These are phyloP conservation scores for Pseudogymnoascus sp. DNA, from an alignment of 2,329 filamentous ascomycete species.

Conservation along the genomic window DNA sequence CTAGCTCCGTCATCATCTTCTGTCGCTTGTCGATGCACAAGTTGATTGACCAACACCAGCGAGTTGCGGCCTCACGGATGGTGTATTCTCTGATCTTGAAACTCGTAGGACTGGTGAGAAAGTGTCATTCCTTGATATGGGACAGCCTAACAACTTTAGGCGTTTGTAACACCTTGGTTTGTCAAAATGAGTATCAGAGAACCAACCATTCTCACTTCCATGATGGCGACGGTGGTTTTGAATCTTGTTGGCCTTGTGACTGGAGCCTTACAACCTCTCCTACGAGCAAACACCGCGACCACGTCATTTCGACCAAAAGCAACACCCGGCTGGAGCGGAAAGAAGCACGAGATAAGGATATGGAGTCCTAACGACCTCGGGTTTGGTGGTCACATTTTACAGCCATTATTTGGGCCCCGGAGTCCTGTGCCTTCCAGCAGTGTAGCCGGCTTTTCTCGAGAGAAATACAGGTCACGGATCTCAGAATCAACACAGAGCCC, in stretches of 20 bases:
- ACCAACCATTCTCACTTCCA: slow-evolving; percentile 44
- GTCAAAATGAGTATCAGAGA: slow-evolving; percentile 44
- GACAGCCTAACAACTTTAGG: slow-evolving; percentile 33
- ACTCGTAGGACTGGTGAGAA: slow-evolving; percentile 48
- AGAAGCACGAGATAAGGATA: slow-evolving; percentile 41
- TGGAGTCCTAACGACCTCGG: slow-evolving; percentile 34
- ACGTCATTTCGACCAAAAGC: slow-evolving; percentile 44
- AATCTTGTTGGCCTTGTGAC: slow-evolving; percentile 60
- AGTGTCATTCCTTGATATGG: not conserved
- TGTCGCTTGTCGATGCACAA: slow-evolving; percentile 46
- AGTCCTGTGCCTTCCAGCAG: slow-evolving; percentile 4
- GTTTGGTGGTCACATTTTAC: slow-evolving; percentile 22
- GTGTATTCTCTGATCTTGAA: slow-evolving; percentile 54
- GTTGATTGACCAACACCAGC: slow-evolving; percentile 49
- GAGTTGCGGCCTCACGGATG: slow-evolving; percentile 59
- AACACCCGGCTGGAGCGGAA: slow-evolving; percentile 40
- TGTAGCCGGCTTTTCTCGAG: not conserved
- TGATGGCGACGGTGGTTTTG: slow-evolving; percentile 57
- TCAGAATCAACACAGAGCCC: not conserved
- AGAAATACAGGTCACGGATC: not conserved
- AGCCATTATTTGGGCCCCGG: slow-evolving; percentile 22
- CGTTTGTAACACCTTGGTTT: slow-evolving; percentile 57
- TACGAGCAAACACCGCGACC: slow-evolving; percentile 53
- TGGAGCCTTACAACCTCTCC: slow-evolving; percentile 59
- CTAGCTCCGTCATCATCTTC: slow-evolving; percentile 47